Percentiles rank a stretch among this genome's conserved stretches.
Evolutionary conservation across 2,329 filamentous ascomycete genomes (phyloP).

Genomic region (Trichoderma endophyticum): DNA sequence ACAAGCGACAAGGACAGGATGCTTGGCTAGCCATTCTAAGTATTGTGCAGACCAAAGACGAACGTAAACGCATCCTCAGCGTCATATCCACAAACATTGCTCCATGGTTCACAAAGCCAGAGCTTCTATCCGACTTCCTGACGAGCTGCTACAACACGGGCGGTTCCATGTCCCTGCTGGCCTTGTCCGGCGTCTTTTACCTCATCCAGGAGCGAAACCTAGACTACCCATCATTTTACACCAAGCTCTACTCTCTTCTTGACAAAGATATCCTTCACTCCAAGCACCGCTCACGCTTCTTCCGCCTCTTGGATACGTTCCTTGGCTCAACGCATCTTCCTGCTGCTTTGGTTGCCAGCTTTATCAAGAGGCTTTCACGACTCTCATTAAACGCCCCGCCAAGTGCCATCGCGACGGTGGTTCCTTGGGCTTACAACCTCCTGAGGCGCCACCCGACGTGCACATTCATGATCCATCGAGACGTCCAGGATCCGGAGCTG

Average conservation of each 20-base stretch:
- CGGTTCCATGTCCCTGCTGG: slow-evolving; percentile 81
- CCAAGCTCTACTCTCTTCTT: slow-evolving; percentile 88
- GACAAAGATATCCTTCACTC: slow-evolving; percentile 86
- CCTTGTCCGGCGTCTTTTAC: slow-evolving; percentile 90
- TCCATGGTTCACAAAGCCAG: slow-evolving; percentile 85
- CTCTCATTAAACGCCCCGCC: slow-evolving; percentile 86
- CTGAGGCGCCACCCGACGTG: slow-evolving; percentile 85
- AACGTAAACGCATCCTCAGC: slow-evolving; percentile 75
- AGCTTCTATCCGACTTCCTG: slow-evolving; percentile 91
- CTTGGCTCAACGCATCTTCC: slow-evolving; percentile 89
- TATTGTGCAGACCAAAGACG: slow-evolving; percentile 62
- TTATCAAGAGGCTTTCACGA: slow-evolving; percentile 88
- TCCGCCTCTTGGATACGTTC: slow-evolving; percentile 88
- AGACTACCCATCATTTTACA: slow-evolving; percentile 92
- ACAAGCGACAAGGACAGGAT: slow-evolving; percentile 78
- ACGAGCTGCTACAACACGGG: slow-evolving; percentile 90
- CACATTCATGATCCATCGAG: slow-evolving; percentile 94
- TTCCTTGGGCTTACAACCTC: slow-evolving; percentile 95
- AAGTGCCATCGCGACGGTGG: slow-evolving; percentile 78
- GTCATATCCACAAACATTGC: slow-evolving; percentile 75
- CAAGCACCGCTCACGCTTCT: slow-evolving; percentile 89
- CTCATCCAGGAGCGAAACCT: slow-evolving; percentile 91
- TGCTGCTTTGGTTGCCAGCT: slow-evolving; percentile 85
- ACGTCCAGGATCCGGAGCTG: slow-evolving; percentile 55
- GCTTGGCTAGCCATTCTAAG: slow-evolving; percentile 80